These are phyloP conservation scores for Tulasnella sp. DNA, from an alignment of 768 basidiomycete species.

Conservation along the genomic window DNA sequence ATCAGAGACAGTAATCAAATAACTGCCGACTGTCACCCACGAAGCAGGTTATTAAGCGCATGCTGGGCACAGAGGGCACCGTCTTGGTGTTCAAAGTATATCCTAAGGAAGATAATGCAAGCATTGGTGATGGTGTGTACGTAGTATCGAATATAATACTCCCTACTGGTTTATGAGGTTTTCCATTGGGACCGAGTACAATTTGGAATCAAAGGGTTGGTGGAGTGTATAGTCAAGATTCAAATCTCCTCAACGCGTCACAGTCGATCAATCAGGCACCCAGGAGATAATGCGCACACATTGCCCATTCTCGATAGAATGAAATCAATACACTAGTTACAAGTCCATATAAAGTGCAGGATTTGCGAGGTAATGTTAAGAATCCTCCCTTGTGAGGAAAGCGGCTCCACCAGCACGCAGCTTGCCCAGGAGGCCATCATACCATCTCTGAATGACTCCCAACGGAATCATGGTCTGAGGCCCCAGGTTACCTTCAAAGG, in stretches of 20 bases:
- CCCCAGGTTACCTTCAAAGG: slow-evolving; percentile 36
- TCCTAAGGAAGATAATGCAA: background rate
- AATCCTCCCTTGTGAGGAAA: slow-evolving; percentile 43
- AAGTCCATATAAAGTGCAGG: no score
- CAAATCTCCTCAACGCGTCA: no score
- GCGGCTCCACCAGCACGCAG: slow-evolving; percentile 44
- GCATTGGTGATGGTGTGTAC: background rate
- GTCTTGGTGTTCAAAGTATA: slow-evolving; percentile 41
- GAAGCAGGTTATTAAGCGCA: slow-evolving; percentile 69
- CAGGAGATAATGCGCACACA: no score
- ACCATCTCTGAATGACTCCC: slow-evolving; percentile 56
- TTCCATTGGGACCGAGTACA: background rate
- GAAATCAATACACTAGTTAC: no score
- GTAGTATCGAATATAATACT: background rate
- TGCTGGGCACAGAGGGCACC: slow-evolving; percentile 83
- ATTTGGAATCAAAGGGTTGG: background rate
- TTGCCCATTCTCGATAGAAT: no score
- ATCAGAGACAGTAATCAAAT: slow-evolving; percentile 35
- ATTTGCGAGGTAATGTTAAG: background rate
- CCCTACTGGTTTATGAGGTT: slow-evolving; percentile 2
- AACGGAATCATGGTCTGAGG: slow-evolving; percentile 48
- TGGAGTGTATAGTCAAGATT: background rate
- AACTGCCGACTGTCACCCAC: slow-evolving; percentile 40
- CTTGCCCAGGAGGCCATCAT: slow-evolving; percentile 54
- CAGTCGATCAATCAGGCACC: no score